Evolutionary conservation across 495 filamentous ascomycete species (phyloP).

Genomic region (Chaetomidium leptoderma): DNA sequence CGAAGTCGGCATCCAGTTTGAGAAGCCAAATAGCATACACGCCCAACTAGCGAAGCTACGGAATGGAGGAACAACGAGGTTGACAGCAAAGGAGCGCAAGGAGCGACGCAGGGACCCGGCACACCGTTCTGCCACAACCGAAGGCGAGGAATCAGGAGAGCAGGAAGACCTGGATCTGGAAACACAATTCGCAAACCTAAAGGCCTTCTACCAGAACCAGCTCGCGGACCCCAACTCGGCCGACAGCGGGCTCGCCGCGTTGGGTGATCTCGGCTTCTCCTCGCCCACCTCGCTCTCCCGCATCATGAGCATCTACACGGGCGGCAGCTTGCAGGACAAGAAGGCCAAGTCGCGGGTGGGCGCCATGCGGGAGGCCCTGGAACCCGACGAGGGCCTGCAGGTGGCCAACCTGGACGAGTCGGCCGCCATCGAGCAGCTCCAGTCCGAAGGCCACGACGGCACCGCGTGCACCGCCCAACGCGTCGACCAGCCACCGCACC

Average conservation of each 20-base stretch:
- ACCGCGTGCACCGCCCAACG: constrained; percentile 37
- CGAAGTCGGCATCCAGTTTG: constrained; percentile 86
- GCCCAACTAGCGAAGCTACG: constrained; percentile 64
- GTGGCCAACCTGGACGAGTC: constrained; percentile 51
- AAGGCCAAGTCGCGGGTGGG: constrained; percentile 62
- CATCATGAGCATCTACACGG: constrained; percentile 88
- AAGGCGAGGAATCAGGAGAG: constrained; percentile 3
- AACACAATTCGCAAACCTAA: constrained; percentile 54
- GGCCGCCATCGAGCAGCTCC: constrained; percentile 44
- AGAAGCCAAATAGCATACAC: constrained; percentile 79
- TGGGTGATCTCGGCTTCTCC: constrained; percentile 61
- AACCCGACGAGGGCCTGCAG: constrained; percentile 63
- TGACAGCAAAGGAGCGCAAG: constrained; percentile 41
- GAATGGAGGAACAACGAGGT: constrained; percentile 46
- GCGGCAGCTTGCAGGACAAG: constrained; percentile 54
- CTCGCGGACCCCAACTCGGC: constrained; percentile 52
- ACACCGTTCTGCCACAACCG: constrained; percentile 21
- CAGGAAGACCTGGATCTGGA: constrained; percentile 37
- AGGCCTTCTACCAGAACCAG: constrained; percentile 69
- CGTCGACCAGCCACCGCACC: constrained; percentile 41
- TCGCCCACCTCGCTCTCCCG: constrained; percentile 78
- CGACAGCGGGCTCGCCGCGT: constrained; percentile 49
- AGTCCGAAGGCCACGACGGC: constrained; percentile 38
- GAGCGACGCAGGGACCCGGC: constrained; percentile 42
- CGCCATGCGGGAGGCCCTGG: constrained; percentile 73